Base-by-base conservation (phyloP, 1,139 yeast species). In the Yamadazyma sp. region DNA sequence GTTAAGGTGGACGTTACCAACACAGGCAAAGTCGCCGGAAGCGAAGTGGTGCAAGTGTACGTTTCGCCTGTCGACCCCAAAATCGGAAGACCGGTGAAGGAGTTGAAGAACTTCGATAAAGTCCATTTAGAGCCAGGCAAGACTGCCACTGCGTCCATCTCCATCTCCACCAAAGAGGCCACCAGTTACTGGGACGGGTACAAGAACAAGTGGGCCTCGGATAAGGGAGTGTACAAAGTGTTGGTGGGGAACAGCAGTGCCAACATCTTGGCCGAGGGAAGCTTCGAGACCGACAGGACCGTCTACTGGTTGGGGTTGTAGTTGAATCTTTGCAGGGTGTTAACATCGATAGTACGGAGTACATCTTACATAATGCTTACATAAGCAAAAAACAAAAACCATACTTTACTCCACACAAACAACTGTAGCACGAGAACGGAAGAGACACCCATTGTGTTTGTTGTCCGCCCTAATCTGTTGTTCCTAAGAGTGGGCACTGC, bases 31-130 rank as follows among this genome's bases (percentile, higher is more conserved):
- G 41, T 56, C 15, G 61, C 54, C 12, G 81, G 81, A 26, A 58
- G 64, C 17, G 79, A 75, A 48, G 71, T 65, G 28, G 70, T 71
- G 9, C 81, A 76, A 54, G 54, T 73, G 17, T 76, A 75, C 50
- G 53, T 76, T 33, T 49, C 57, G 28, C 75, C 73, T 44, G 49
- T 56, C 12, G 59, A 56, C 24, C 64, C 80, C 7, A 53, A 61
- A 29, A 61, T 75, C 37, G 62, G 62, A 31, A 69, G 84, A 50
- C 83, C 84, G 12, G 54, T 65, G 16, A 79, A 79, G 56, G 85
- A 80, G 51, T 67, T 79, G 52, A 77, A 74, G 55, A 81, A 73
- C 32, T 79, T 75, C 51, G 69, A 61, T 32, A 79, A 79, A 58
- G 73, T 77, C 14, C 51, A 48, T 25, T 55, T 79, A 42, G 51